Evolutionary conservation across 495 filamentous ascomycete species (phyloP), one percentile per base, ranked within the genome.

Genomic region (Neurospora cerealis): DNA sequence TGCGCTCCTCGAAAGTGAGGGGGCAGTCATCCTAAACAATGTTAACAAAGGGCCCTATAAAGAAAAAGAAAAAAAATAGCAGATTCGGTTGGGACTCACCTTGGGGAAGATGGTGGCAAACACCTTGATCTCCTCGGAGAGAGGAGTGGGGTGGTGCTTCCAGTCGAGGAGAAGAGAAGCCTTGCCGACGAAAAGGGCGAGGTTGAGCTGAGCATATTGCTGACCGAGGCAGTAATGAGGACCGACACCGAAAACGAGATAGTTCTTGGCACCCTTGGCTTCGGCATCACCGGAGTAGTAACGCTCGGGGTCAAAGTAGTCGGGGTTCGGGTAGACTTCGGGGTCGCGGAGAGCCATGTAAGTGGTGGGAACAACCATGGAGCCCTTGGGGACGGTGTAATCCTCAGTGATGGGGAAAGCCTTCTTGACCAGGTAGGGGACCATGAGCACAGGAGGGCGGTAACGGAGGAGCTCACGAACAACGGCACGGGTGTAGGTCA

Each of bases 41-140:
- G 69, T 75, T 41, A 44, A 60, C 62, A 71, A n/a, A 32, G 17
- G 5, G 9, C 6, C n/a, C 6, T 24, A 34, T 62, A 21, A 2
- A 39, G 19, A 21, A 13, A 21, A 24, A 38, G 4, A 32, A 3
- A 2, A 10, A 4, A 19, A 40, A 21, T 13, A 34, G 10, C 11
- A 5, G 9, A 5, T n/a, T 38, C 32, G 19, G 17, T 66, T 24
- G 41, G 4, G 39, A 76, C 91, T 83, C 86, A 97, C 95, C 91
- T 92, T 91, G 70, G 96, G 96, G 87, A 99, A 99, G 73, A 99
- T 96, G 34, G 93, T 97, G 11, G 96, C 96, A 84, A 99, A 99
- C 72, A 98, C 95, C 87, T 97, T 95, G 82, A 99, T 98, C 80
- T 96, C 90, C 84, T 99, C 96, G 0, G 93, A 96, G 69, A 84